phyloP scores from a whole-genome alignment of 306 rosid species.

The Rosa persica region DNA sequence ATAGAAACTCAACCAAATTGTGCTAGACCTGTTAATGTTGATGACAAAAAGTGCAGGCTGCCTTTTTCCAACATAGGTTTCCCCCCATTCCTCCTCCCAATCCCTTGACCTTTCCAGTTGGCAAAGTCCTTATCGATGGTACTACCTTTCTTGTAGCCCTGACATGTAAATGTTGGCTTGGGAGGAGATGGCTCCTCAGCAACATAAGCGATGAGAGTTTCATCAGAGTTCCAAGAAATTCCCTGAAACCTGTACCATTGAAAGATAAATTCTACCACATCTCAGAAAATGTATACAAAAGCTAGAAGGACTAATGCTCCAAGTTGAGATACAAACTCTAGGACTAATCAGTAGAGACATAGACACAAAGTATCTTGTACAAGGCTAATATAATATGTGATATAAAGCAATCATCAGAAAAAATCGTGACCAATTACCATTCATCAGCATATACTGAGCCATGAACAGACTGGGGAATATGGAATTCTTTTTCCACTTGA shows the following conservation, averaged over 20 bases:
- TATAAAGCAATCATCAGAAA: not conserved
- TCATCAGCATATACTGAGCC: slow-evolving; percentile 73
- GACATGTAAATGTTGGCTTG: slow-evolving; percentile 58
- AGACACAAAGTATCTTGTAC: not conserved
- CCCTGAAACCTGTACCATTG: slow-evolving; percentile 72
- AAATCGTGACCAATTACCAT: slow-evolving; percentile 46
- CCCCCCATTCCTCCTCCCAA: slow-evolving; percentile 87
- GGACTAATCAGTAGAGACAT: slow-evolving; percentile 11
- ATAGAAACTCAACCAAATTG: slow-evolving; percentile 7
- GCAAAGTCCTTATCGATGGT: slow-evolving; percentile 48
- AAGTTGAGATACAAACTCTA: not conserved
- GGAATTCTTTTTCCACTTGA: slow-evolving; percentile 67
- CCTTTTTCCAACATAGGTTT: slow-evolving; percentile 76
- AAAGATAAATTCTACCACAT: slow-evolving; percentile 12
- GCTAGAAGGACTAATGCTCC: not conserved
- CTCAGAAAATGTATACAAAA: slow-evolving; percentile 24
- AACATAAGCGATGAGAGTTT: slow-evolving; percentile 68
- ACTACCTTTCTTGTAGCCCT: slow-evolving; percentile 54
- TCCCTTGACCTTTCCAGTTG: slow-evolving; percentile 81
- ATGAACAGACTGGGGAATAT: slow-evolving; percentile 66
- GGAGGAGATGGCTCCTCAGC: slow-evolving; percentile 74
- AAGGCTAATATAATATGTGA: slow-evolving; percentile 7
- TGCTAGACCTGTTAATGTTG: slow-evolving; percentile 50
- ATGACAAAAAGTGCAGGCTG: slow-evolving; percentile 73
- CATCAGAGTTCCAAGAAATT: slow-evolving; percentile 78